phyloP scores from a whole-genome alignment of 371 early-diverging fungal genomes.

The Lichtheimia ramosa region DNA sequence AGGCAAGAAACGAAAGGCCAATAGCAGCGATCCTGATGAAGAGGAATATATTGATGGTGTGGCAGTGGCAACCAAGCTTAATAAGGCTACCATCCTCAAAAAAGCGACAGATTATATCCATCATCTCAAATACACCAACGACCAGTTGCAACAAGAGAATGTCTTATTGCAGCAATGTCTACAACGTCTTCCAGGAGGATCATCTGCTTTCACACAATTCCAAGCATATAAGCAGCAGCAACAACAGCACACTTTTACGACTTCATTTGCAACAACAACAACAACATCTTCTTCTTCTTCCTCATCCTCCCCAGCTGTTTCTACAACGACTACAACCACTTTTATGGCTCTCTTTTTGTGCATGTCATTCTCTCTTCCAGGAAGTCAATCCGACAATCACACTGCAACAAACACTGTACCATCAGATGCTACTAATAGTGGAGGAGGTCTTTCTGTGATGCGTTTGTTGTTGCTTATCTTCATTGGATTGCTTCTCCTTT shows the following conservation, averaged over 20 bases:
- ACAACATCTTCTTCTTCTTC: neutral
- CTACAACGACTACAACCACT: neutral
- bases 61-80: slow-evolving; percentile 66
- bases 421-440: neutral
- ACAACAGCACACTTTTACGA: neutral
- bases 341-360: slow-evolving; percentile 12
- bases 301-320: neutral
- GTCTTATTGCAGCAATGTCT: slow-evolving; percentile 42
- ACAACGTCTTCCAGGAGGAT: slow-evolving; percentile 55
- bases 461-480: slow-evolving; percentile 1
- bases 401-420: neutral
- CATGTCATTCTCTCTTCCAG: slow-evolving; percentile 6
- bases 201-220: slow-evolving; percentile 30
- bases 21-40: slow-evolving; percentile 44
- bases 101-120: slow-evolving; percentile 84
- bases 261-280: neutral
- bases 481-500: neutral
- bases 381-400: neutral
- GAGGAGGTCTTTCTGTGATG: neutral
- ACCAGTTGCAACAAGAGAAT: slow-evolving; percentile 43
- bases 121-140: slow-evolving; percentile 57
- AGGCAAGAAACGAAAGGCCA: slow-evolving; percentile 40
- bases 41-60: slow-evolving; percentile 58
- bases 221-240: slow-evolving; percentile 19
- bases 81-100: slow-evolving; percentile 56